Evolutionary conservation across 1,284 basidiomycete species (phyloP).

Genomic region (Apiotrichum siamense): DNA sequence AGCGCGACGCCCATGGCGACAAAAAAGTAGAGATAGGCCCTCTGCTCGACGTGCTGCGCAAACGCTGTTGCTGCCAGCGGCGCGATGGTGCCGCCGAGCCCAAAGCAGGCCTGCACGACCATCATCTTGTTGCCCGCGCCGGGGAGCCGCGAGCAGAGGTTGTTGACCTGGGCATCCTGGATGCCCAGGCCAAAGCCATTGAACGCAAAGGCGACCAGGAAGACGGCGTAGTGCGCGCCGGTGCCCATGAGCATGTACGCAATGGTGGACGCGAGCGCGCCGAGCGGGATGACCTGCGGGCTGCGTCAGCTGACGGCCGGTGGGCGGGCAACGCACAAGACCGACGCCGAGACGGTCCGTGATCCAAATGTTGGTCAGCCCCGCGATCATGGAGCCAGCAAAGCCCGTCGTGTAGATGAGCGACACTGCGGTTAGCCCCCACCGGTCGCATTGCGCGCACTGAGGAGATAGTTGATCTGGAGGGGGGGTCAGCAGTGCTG

Average conservation of each 20-base stretch:
- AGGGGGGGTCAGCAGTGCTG: background rate
- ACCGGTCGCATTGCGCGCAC: slow-evolving; percentile 1
- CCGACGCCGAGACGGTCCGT: slow-evolving; percentile 58
- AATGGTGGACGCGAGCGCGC: slow-evolving; percentile 5
- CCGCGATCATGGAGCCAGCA: slow-evolving; percentile 7
- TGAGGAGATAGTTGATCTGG: slow-evolving; percentile 18
- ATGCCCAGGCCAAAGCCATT: slow-evolving; percentile 13
- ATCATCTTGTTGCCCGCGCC: slow-evolving; percentile 15
- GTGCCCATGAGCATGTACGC: slow-evolving; percentile 7
- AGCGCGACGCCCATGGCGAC: slow-evolving; percentile 15
- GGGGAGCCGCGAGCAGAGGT: slow-evolving; percentile 15
- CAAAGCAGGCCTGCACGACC: slow-evolving; percentile 32
- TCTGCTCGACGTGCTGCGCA: slow-evolving; percentile 15
- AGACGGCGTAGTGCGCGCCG: slow-evolving; percentile 11
- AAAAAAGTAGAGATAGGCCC: slow-evolving; percentile 13
- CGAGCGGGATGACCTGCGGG: slow-evolving; percentile 4
- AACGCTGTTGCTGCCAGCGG: slow-evolving; percentile 64
- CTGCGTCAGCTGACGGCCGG: background rate
- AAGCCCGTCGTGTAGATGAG: slow-evolving; percentile 11
- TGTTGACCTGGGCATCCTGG: slow-evolving; percentile 21
- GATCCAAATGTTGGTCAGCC: slow-evolving; percentile 52
- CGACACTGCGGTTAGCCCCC: slow-evolving; percentile 8
- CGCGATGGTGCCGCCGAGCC: slow-evolving; percentile 56
- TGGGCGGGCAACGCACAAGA: slow-evolving; percentile 46
- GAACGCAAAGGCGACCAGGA: slow-evolving; percentile 11